Evolutionary conservation across 371 early-diverging fungal species (phyloP).

Genomic region (Gilbertella persicaria): DNA sequence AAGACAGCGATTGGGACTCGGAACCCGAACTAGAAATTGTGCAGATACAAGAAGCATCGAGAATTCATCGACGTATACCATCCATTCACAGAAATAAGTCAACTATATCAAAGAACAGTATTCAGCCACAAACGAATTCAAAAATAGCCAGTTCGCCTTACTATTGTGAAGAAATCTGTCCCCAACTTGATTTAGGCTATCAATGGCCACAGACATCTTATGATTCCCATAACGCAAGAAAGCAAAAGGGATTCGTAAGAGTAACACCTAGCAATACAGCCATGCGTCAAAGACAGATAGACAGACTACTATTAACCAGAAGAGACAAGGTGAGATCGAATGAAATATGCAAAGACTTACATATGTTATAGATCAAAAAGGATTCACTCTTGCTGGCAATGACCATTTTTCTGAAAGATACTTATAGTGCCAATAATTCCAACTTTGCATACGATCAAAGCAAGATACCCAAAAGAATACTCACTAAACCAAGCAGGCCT

Average conservation of each 20-base stretch:
- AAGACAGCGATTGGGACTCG: slow-evolving; percentile 36
- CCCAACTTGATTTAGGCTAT: slow-evolving; percentile 31
- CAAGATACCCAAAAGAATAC: slow-evolving; percentile 82
- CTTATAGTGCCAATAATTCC: slow-evolving; percentile 73
- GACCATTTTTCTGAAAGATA: slow-evolving; percentile 66
- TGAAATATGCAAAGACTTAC: not conserved
- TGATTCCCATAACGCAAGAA: not conserved
- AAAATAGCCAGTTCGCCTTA: slow-evolving; percentile 7
- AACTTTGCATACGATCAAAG: slow-evolving; percentile 71
- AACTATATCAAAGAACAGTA: not conserved
- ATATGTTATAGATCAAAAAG: not conserved
- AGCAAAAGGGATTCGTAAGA: slow-evolving; percentile 5
- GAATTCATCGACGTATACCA: slow-evolving; percentile 12
- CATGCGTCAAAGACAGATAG: slow-evolving; percentile 5
- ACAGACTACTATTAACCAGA: slow-evolving; percentile 1
- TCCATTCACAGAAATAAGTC: slow-evolving; percentile 7
- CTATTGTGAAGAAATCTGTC: slow-evolving; percentile 35
- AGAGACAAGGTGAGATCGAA: slow-evolving; percentile 8
- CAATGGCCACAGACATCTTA: slow-evolving; percentile 31
- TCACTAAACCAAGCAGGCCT: slow-evolving; percentile 92
- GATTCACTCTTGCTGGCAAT: not conserved
- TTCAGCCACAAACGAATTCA: not conserved
- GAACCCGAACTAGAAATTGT: slow-evolving; percentile 35
- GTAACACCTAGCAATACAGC: not conserved
- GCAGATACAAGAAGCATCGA: slow-evolving; percentile 20